phyloP scores from a whole-genome alignment of 2,329 filamentous ascomycete genomes.

The Anthostomella pinea region DNA sequence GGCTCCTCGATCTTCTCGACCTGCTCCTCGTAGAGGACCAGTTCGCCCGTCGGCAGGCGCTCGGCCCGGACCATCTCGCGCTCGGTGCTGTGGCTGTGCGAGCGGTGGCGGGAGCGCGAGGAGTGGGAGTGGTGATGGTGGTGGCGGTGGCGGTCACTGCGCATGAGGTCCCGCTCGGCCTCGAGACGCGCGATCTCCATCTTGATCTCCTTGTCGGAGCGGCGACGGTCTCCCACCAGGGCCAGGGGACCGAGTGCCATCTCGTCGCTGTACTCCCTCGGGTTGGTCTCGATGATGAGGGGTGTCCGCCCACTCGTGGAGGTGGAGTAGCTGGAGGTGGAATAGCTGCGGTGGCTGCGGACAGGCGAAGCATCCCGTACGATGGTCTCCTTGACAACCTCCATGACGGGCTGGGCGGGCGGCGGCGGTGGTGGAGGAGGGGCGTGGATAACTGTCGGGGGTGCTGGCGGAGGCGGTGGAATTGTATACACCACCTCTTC shows the following conservation, averaged over 20 bases:
- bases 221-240: constrained; percentile 36
- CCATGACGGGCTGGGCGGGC: constrained; percentile 15
- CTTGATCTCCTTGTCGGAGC: constrained; percentile 62
- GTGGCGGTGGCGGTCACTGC: constrained; percentile 20
- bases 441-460: constrained; percentile 31
- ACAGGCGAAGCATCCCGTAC: constrained; percentile 50
- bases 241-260: constrained; percentile 40
- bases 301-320: constrained; percentile 37
- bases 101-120: constrained; percentile 29
- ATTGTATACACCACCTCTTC: constrained; percentile 42
- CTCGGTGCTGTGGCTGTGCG: constrained; percentile 41
- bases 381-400: constrained; percentile 45
- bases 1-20: constrained; percentile 54
- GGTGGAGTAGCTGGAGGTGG: constrained; percentile 32
- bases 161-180: constrained; percentile 46
- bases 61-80: constrained; percentile 56
- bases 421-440: constrained; percentile 27
- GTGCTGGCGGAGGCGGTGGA: constrained; percentile 31
- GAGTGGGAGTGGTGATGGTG: constrained; percentile 33
- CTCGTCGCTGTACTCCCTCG: constrained; percentile 35
- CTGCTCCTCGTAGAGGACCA: constrained; percentile 62
- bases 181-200: constrained; percentile 72
- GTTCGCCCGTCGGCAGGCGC: constrained; percentile 56
- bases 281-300: constrained; percentile 39
- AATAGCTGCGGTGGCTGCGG: constrained; percentile 28